Base-by-base conservation (phyloP, 331 rosid species). In the Dryas integrifolia region DNA sequence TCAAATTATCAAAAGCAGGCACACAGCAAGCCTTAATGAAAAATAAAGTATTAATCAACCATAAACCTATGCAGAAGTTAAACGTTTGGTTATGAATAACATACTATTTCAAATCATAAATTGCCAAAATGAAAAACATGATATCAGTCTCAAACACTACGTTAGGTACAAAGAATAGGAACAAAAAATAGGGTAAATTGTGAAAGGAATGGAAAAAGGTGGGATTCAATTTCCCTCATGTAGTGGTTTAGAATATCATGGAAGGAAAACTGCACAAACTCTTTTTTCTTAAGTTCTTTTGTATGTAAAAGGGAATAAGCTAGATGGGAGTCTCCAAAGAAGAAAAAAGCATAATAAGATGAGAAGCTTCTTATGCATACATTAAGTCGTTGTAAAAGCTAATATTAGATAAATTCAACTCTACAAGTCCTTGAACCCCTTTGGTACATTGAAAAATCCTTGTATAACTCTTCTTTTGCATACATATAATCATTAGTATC, bases 1-100 rank as follows among this genome's bases (percentile, higher is more conserved):
- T 5, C 60, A 35, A 50, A 38, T 50, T 67, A 35, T 67, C 72
- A 40, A 50, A 35, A 67, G 60, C 72, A 38, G 60, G 72, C 56
- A 67, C 15, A 35, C 58, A 50, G 1, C 47, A 50, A 67, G 14
- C 47, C 60, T 67, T 49, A 1, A 6, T 15, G 38, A 9, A 50
- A 49, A 5, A 67, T 15, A 9, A 67, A 48, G 41, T 15, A 0
- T 49, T 2, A 9, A 43, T 16, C 15, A 1, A 50, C 14, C 48
- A 35, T 14, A 66, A 47, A 48, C 53, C 26, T 7, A 1, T 6
- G n/a, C 30, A 49, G 4, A 58, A 57, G 30, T 26, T 26, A 4
- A 26, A 13, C 43, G 0, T 26, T 30, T 21, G 43, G 16, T 58
- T 0, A 13, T 58, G 64, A n/a, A 10, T 13, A 35, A 26, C 63